These are phyloP conservation scores for Xylaria castorea DNA, from an alignment of 495 filamentous ascomycete genomes.

Conservation along the genomic window DNA sequence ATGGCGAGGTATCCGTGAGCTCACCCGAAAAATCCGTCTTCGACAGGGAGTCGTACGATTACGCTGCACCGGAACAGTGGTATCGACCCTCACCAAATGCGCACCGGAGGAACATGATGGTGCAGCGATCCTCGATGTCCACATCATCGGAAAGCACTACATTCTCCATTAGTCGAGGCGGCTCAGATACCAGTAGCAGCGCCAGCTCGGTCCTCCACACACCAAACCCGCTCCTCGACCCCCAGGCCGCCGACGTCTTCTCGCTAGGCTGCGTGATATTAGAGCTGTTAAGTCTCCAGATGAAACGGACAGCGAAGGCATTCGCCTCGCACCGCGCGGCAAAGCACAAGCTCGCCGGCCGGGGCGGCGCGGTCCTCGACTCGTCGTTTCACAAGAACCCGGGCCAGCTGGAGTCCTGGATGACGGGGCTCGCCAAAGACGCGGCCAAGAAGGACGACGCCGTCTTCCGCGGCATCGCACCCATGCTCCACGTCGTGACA, in stretches of 20 bases:
- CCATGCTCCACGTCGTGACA: conserved; percentile 54
- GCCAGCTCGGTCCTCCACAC: conserved; percentile 42
- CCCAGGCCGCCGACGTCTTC: conserved; percentile 72
- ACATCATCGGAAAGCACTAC: conserved; percentile 43
- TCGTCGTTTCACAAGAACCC: conserved; percentile 85
- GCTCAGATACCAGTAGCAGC: conserved; percentile 34
- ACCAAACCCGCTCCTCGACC: conserved; percentile 48
- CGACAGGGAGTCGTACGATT: conserved; percentile 86
- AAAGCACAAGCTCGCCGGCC: conserved; percentile 68
- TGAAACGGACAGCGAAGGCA: conserved; percentile 72
- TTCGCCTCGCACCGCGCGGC: conserved; percentile 77
- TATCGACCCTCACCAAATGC: conserved; percentile 51
- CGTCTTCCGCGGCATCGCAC: conserved; percentile 53
- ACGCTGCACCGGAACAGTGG: conserved; percentile 85
- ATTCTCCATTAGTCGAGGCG: conserved; percentile 46
- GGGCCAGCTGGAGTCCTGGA: conserved; percentile 79
- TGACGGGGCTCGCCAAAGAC: conserved; percentile 69
- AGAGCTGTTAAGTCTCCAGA: conserved; percentile 71
- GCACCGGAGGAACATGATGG: conserved; percentile 42
- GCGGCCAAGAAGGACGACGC: conserved; percentile 69
- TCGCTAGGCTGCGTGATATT: conserved; percentile 76
- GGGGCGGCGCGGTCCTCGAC: conserved; percentile 73
- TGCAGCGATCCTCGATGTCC: conserved; percentile 37
- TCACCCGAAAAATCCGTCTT: conserved; percentile 51
- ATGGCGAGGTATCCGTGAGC: conserved; percentile 51